These are phyloP conservation scores for Didymosphaeria variabile DNA, from an alignment of 2,329 filamentous ascomycete genomes.

Conservation along the genomic window DNA sequence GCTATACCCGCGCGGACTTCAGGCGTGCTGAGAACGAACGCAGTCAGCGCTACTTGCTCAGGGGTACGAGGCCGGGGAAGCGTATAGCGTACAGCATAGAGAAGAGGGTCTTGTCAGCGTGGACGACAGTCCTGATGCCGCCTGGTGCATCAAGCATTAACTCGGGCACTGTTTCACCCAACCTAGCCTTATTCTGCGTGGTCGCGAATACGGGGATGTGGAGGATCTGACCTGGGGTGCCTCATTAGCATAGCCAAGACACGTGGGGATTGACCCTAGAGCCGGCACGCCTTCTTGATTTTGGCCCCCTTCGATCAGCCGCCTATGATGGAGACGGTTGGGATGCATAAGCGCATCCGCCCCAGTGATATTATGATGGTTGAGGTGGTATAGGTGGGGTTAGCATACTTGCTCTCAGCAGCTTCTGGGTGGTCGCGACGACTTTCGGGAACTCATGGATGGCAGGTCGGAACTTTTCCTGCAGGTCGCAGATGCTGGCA, in stretches of 20 bases:
- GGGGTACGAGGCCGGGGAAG: background rate
- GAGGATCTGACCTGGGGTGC: conserved; percentile 61
- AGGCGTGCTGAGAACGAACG: conserved; percentile 60
- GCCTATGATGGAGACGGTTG: conserved; percentile 1
- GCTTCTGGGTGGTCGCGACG: conserved; percentile 61
- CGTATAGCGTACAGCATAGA: conserved; percentile 71
- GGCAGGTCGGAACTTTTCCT: conserved; percentile 86
- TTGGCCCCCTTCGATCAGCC: conserved; percentile 8
- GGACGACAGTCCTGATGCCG: conserved; percentile 62
- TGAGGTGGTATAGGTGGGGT: conserved; percentile 52
- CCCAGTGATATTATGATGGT: background rate
- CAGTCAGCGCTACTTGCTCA: conserved; percentile 8
- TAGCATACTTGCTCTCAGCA: conserved; percentile 58
- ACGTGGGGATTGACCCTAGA: conserved; percentile 16
- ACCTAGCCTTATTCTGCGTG: conserved; percentile 80
- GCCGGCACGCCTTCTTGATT: background rate
- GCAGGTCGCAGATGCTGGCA: conserved; percentile 86
- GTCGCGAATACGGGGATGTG: conserved; percentile 83
- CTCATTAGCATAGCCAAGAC: conserved; percentile 48
- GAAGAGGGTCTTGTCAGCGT: conserved; percentile 88
- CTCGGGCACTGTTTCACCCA: conserved; percentile 81
- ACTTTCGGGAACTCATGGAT: conserved; percentile 89
- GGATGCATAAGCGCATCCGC: conserved; percentile 6
- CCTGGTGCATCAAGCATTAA: conserved; percentile 64
- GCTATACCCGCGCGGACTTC: conserved; percentile 63